phyloP scores from a whole-genome alignment of 1,139 yeast species.

The Candida sp. region DNA sequence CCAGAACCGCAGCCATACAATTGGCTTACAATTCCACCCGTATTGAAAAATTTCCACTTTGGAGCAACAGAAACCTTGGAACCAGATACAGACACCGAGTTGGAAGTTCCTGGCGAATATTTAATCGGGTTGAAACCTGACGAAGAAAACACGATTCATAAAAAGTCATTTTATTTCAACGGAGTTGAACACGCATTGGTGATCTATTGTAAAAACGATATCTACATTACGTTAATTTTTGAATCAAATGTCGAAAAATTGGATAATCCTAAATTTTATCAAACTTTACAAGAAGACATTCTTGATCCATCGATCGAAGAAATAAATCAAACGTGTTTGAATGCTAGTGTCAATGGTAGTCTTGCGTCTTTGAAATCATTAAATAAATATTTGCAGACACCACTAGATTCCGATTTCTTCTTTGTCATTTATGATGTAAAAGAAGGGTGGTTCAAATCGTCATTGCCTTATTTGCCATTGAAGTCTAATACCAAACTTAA shows the following conservation, averaged over 20 bases:
- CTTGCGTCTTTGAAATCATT: conserved; percentile 28
- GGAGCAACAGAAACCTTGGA: conserved; percentile 5
- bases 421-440: conserved; percentile 29
- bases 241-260: conserved; percentile 24
- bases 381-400: conserved; percentile 11
- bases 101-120: conserved; percentile 20
- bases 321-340: conserved; percentile 11
- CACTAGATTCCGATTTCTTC: conserved; percentile 35
- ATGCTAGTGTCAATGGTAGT: conserved; percentile 21
- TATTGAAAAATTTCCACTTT: conserved; percentile 11
- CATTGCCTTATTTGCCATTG: conserved; percentile 37
- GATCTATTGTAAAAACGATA: conserved; percentile 20
- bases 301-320: conserved; percentile 24
- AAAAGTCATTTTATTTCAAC: conserved; percentile 26
- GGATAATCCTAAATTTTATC: conserved; percentile 22
- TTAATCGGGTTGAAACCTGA: conserved; percentile 22
- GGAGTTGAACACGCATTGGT: conserved; percentile 31
- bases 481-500: conserved; percentile 11
- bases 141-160: conserved; percentile 11
- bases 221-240: conserved; percentile 24
- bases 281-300: conserved; percentile 12
- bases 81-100: conserved; percentile 13
- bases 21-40: conserved; percentile 26
- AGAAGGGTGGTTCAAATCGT: conserved; percentile 27
- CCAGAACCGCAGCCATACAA: conserved; percentile 4